Evolutionary conservation across 2,329 filamentous ascomycete species (phyloP).

Genomic region (Fusarium pseudoanthophilum): DNA sequence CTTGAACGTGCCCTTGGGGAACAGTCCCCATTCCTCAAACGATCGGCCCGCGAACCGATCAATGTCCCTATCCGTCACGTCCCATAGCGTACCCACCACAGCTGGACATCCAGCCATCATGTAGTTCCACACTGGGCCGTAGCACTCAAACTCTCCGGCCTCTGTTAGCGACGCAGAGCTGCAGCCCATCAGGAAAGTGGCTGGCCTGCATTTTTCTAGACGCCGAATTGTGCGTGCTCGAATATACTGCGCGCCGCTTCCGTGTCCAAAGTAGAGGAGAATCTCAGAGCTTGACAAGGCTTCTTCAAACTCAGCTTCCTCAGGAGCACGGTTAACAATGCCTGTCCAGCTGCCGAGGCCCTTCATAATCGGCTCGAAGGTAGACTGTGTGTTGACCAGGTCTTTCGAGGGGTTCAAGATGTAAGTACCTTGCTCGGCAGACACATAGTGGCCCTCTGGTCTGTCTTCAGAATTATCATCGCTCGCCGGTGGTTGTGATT

Average conservation of each 20-base stretch:
- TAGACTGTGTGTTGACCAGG: conserved; percentile 80
- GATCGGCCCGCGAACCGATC: conserved; percentile 86
- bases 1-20: conserved; percentile 60
- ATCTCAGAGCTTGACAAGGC: conserved; percentile 75
- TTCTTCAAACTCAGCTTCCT: conserved; percentile 79
- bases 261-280: conserved; percentile 95
- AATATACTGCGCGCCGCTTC: conserved; percentile 94
- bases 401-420: conserved; percentile 92
- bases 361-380: conserved; percentile 73
- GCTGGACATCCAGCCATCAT: conserved; percentile 88
- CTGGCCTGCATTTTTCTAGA: conserved; percentile 78
- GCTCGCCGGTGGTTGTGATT: conserved; percentile 48
- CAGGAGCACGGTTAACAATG: conserved; percentile 75
- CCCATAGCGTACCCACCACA: conserved; percentile 93
- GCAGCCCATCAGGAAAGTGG: conserved; percentile 93
- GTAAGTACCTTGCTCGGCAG: conserved; percentile 70
- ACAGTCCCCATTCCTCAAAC: conserved; percentile 88
- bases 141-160: conserved; percentile 88
- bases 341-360: conserved; percentile 77
- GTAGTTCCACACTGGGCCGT: conserved; percentile 91
- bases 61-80: conserved; percentile 97
- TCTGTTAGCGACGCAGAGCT: conserved; percentile 82
- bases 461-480: conserved; percentile 20
- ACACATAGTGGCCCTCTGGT: conserved; percentile 64
- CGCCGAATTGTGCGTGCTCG: conserved; percentile 83